Evolutionary conservation across 108 stramenopile species (phyloP), one percentile per base, ranked within the genome.

Genomic region (Cyclotella atomus): DNA sequence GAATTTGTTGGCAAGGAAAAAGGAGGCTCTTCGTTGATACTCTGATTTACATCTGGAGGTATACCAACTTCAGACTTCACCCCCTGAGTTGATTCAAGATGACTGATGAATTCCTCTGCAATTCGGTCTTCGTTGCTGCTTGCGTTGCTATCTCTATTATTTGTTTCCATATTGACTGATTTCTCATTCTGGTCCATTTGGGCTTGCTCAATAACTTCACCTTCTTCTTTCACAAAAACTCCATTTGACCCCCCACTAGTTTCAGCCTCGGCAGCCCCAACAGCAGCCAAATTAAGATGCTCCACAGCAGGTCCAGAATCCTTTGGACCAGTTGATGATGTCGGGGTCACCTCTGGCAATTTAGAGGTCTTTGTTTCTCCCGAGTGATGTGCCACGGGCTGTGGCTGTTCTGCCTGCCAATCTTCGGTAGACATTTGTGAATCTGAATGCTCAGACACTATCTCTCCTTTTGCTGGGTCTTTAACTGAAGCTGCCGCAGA

Each of bases 81-180:
- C 28, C 14, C 14, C 20, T 61, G 14, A 44, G 47, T 19, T 49
- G 60, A 38, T 61, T 61, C 60, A 1, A 61, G 60, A 24, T 43
- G 43, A 3, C 14, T 41, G 2, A 61, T 20, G 41, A 61, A 36
- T 23, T 24, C 60, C 9, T 61, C 29, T 20, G 60, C 60, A 10
- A 61, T 61, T 61, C 43, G 21, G 43, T 61, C 60, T 61, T 61
- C 60, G 12, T 57, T 57, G n/a, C 12, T 57, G 56, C 1, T 57
- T 28, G 9, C 21, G 1, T 10, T 52, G 52, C 21, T 21, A 52
- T 52, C 52, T 21, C 12, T 15, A 32, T 57, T 30, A 29, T 32
- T 57, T 2, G 10, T 32, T n/a, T 57, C 56, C 29, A 32, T 16
- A 1, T 57, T 30, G 20, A 14, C 4, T n/a, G 12, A 10, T n/a